Percentiles rank a stretch among this genome's conserved stretches.
Evolutionary conservation across 1,139 yeast genomes (phyloP).

Genomic region (Arxiozyma slooffiae): DNA sequence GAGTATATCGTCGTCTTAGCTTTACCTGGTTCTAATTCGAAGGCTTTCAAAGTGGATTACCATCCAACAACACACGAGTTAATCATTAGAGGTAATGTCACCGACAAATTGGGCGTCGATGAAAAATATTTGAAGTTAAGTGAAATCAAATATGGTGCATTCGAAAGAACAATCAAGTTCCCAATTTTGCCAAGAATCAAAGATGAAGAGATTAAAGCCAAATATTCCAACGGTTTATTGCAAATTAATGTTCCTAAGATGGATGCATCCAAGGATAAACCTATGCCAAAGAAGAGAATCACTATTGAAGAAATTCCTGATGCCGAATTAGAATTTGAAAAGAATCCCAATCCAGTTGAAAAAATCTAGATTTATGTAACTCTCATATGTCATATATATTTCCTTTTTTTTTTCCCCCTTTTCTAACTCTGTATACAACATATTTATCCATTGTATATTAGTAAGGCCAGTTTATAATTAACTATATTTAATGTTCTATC

Average conservation of each 20-base stretch:
- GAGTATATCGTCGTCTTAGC: conserved; percentile 40
- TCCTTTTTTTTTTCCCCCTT: background rate
- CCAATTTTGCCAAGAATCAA: conserved; percentile 43
- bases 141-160: conserved; percentile 42
- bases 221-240: conserved; percentile 40
- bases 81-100: conserved; percentile 39
- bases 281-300: conserved; percentile 35
- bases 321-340: conserved; percentile 33
- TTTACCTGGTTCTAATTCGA: conserved; percentile 45
- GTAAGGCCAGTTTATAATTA: background rate
- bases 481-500: background rate
- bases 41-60: conserved; percentile 44
- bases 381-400: background rate
- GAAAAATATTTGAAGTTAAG: conserved; percentile 33
- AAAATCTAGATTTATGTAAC: conserved; percentile 1
- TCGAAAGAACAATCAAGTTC: conserved; percentile 45
- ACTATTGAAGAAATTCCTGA: conserved; percentile 36
- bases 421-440: background rate
- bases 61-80: conserved; percentile 45
- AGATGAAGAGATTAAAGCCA: conserved; percentile 45
- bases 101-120: conserved; percentile 32
- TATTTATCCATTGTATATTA: background rate
- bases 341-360: conserved; percentile 22
- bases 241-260: conserved; percentile 43
- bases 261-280: conserved; percentile 14